phyloP scores from a whole-genome alignment of 805 yeast genomes.

The Martiniozyma abietophila region DNA sequence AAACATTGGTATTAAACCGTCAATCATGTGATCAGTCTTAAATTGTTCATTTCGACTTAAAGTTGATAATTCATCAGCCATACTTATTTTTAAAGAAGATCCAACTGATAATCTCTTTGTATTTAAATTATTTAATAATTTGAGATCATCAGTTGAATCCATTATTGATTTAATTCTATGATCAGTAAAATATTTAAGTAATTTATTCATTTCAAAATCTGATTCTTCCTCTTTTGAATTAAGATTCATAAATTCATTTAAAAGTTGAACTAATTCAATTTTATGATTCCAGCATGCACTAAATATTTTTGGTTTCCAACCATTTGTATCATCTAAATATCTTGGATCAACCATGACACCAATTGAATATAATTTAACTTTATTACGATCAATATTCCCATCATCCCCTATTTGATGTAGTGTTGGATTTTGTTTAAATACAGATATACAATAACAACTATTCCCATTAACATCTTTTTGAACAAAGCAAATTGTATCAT shows the following conservation, averaged over 20 bases:
- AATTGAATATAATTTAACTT: constrained; percentile 53
- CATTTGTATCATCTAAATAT: constrained; percentile 12
- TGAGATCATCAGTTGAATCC: neutral
- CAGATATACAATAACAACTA: constrained; percentile 38
- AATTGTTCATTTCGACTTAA: constrained; percentile 12
- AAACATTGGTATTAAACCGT: constrained; percentile 37
- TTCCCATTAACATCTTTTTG: constrained; percentile 17
- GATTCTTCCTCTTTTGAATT: constrained; percentile 13
- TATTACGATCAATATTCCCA: constrained; percentile 27
- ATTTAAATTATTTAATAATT: neutral
- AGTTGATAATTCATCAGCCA: too few relatives aligned
- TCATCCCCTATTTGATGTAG: constrained; percentile 11
- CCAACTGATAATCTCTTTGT: constrained; percentile 13
- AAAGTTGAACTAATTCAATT: constrained; percentile 25
- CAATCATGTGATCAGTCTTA: constrained; percentile 34
- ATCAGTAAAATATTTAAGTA: constrained; percentile 1
- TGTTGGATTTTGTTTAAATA: constrained; percentile 35
- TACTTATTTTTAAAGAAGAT: too few relatives aligned
- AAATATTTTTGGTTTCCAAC: constrained; percentile 35
- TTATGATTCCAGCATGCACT: constrained; percentile 37
- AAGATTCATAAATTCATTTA: constrained; percentile 22
- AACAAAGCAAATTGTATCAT: constrained; percentile 48
- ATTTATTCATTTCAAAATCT: constrained; percentile 9
- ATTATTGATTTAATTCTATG: constrained; percentile 2
- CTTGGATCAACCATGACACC: constrained; percentile 48